Conservation (phyloP, 2,329 filamentous ascomycete species). For the Aureobasidium sp. region DNA sequence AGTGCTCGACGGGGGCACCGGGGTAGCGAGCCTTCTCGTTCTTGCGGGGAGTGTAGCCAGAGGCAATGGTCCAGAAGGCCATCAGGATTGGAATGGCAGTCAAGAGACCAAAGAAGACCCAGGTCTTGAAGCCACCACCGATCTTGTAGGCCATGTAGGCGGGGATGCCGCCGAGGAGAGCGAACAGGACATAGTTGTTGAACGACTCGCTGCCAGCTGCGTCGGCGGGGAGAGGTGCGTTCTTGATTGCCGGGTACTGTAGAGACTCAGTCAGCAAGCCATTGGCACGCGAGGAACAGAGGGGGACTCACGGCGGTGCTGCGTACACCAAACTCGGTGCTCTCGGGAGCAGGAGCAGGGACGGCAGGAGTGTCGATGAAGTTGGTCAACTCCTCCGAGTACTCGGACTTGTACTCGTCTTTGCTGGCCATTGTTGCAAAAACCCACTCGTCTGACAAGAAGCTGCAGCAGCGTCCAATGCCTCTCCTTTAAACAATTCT, state of each 20-base stretch:
- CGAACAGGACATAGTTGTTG: conserved; percentile 71
- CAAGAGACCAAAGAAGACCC: conserved; percentile 76
- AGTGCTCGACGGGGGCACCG: conserved; percentile 82
- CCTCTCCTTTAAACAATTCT: conserved; percentile 4
- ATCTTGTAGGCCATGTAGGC: conserved; percentile 77
- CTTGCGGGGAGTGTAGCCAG: conserved; percentile 75
- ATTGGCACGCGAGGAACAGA: conserved; percentile 16
- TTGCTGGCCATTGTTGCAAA: conserved; percentile 8
- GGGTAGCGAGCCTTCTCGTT: conserved; percentile 88
- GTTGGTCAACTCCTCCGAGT: conserved; percentile 53
- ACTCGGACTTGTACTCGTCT: conserved; percentile 19
- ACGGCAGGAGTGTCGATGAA: conserved; percentile 59
- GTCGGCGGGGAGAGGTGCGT: conserved; percentile 88
- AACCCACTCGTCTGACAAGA: background rate
- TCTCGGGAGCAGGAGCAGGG: conserved; percentile 43
- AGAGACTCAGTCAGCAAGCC: conserved; percentile 17
- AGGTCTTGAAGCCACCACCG: conserved; percentile 78
- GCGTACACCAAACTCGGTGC: conserved; percentile 53
- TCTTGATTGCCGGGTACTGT: conserved; percentile 84
- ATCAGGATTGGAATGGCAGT: conserved; percentile 72
- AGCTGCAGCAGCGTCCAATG: background rate
- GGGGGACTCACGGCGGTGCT: conserved; percentile 50
- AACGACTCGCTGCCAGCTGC: conserved; percentile 77
- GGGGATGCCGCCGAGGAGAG: conserved; percentile 63
- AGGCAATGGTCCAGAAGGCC: conserved; percentile 74